These are phyloP conservation scores for Pinus tabuliformis DNA, from an alignment of 75 land plant species.

Conservation along the genomic window DNA sequence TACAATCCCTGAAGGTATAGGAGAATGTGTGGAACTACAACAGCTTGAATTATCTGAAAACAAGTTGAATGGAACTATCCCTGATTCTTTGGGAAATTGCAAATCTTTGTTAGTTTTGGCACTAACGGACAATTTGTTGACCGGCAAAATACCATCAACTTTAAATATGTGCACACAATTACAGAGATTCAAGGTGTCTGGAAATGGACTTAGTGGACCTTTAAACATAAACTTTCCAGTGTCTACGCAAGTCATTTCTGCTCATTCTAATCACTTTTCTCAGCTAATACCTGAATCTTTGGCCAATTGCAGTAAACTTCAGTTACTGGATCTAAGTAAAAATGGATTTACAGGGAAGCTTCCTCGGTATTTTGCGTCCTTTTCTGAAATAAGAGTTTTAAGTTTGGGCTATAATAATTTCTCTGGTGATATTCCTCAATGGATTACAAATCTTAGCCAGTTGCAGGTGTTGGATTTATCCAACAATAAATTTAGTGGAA, in stretches of 20 bases:
- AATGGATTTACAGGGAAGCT: no score
- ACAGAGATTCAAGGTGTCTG: no score
- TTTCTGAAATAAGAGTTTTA: not conserved
- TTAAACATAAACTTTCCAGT: no score
- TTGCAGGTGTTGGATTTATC: not conserved
- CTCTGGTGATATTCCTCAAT: not conserved
- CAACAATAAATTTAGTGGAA: constrained; percentile 21
- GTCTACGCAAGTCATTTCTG: no score
- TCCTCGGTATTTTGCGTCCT: not conserved
- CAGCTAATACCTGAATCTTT: not conserved
- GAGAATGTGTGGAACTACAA: not conserved
- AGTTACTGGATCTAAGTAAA: constrained; percentile 6
- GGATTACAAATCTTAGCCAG: not conserved
- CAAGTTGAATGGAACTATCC: not conserved
- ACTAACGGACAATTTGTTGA: not conserved
- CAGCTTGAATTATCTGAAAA: not conserved
- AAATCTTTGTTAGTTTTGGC: not conserved
- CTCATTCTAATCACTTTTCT: no score
- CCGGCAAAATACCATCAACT: not conserved
- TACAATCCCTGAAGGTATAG: constrained; percentile 21
- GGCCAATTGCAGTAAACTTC: not conserved
- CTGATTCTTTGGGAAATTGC: not conserved
- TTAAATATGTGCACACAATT: no score
- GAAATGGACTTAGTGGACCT: no score
- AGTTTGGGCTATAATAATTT: not conserved